Percentiles rank a stretch among this genome's conserved stretches.
Evolutionary conservation across 345 rosid species (phyloP).

Genomic region (Eucalyptus erythrocorys): DNA sequence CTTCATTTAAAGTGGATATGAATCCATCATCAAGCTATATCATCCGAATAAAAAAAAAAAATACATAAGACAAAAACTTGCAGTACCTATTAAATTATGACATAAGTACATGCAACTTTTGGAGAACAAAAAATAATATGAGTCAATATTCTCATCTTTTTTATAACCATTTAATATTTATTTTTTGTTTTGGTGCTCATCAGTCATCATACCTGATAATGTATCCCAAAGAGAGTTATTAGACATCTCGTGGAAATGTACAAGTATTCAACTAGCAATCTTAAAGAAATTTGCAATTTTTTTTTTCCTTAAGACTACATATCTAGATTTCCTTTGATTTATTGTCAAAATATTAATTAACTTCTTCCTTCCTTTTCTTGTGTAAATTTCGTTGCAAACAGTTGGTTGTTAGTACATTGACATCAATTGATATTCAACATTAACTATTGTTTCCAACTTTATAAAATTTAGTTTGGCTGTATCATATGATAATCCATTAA

Average conservation of each 20-base stretch:
- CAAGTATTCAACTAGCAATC: neutral
- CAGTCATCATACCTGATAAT: neutral
- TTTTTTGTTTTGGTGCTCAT: neutral
- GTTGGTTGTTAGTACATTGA: neutral
- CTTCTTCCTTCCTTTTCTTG: neutral
- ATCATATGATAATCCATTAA: neutral
- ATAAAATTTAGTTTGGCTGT: neutral
- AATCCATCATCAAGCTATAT: neutral
- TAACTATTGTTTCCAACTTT: neutral
- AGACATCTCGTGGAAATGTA: neutral
- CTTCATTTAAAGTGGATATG: neutral
- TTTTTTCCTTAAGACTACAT: neutral
- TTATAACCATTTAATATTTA: neutral
- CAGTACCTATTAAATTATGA: accelerated
- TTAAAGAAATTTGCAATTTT: neutral
- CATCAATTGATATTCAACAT: neutral
- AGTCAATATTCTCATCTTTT: neutral
- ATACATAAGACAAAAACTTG: neutral
- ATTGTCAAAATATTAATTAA: neutral
- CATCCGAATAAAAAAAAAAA: neutral
- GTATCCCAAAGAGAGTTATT: neutral
- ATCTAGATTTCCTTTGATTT: neutral
- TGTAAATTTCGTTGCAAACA: neutral
- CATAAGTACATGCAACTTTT: neutral
- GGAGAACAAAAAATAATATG: neutral